Base-by-base conservation (phyloP, 2,329 filamentous ascomycete genomes). In the Ceratocystis colombiana region DNA sequence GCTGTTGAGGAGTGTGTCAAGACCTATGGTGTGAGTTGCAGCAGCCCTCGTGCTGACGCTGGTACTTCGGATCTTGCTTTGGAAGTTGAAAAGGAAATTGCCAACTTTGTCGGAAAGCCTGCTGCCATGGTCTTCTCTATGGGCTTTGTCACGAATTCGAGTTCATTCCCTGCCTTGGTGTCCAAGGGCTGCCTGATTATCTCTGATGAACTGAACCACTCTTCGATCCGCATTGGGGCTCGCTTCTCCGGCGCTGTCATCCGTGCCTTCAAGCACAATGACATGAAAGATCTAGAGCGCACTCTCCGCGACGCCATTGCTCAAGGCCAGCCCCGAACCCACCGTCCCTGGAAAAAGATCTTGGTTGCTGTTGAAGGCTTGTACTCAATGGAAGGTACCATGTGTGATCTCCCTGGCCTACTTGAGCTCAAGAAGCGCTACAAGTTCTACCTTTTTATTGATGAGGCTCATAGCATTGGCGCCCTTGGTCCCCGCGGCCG, bases 271-370 rank as follows among this genome's bases (percentile, higher is more conserved):
- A 95, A 91, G 80, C 94, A 99, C 81, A 99, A 99, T 75, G 89
- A 97, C 75, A 95, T 96, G 87, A 78, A 77, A 33, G 87, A 95
- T 71, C 81, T 99, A 20, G 94, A 99, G 77, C 84, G 84, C 68
- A 86, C 88, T 71, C 84, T 99, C 5, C 88, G 94, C 53, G 92
- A 97, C 74, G 88, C 87, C 70, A 97, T 99, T 73, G 92, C 93
- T 15, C 93, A 97, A 77, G 94, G 94, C 57, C 94, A 99, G 74
- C 94, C 94, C 64, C 88, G 94, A 70, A 99, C 93, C n/a, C 94
- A 99, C 76, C 88, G 94, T 37, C 94, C 94, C 0, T 99, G 94
- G 94, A 96, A 96, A 82, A 99, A 97, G 84, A 97, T 99, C 68
- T 76, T 99, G 64, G 89, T 99, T 57, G 92, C 93, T 46, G 90